These are phyloP conservation scores for Oryza officinalis DNA, from an alignment of 176 grass and related monocot genomes.

Conservation along the genomic window DNA sequence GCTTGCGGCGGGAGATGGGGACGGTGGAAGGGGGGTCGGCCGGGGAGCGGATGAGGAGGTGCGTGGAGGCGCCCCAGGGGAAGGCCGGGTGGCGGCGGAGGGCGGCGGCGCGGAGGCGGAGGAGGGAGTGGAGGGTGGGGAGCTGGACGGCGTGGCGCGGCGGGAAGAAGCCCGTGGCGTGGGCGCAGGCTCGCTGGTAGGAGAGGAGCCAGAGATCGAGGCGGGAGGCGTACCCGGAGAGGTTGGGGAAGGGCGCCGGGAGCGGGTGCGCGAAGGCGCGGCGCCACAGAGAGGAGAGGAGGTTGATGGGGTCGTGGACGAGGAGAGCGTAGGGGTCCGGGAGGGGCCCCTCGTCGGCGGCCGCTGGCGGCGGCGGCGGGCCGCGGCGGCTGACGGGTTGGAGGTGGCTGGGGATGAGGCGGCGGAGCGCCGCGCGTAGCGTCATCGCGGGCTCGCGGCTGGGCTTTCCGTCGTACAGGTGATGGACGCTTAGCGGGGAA, in stretches of 20 bases:
- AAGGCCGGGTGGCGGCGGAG: slow-evolving; percentile 63
- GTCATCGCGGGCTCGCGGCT: background rate
- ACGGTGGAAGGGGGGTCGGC: slow-evolving; percentile 65
- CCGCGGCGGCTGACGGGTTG: background rate
- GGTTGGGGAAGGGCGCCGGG: slow-evolving; percentile 60
- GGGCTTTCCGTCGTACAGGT: slow-evolving; percentile 43
- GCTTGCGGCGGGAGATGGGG: slow-evolving; percentile 74
- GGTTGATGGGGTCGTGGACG: slow-evolving; percentile 74
- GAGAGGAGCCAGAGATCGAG: slow-evolving; percentile 92
- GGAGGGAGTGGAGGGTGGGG: slow-evolving; percentile 74
- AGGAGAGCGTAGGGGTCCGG: slow-evolving; percentile 16
- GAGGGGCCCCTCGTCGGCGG: background rate
- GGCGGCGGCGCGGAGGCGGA: slow-evolving; percentile 52
- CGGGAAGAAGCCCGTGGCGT: slow-evolving; percentile 79
- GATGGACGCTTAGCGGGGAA: background rate
- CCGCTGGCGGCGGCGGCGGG: slow-evolving; percentile 21
- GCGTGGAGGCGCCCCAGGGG: slow-evolving; percentile 75
- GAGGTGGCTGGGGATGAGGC: slow-evolving; percentile 34
- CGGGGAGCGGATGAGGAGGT: slow-evolving; percentile 79
- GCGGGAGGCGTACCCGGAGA: slow-evolving; percentile 83
- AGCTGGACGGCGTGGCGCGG: slow-evolving; percentile 59
- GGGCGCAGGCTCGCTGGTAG: slow-evolving; percentile 84
- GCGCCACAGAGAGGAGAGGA: slow-evolving; percentile 74
- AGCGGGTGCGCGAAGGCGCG: slow-evolving; percentile 65
- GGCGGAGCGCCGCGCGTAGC: slow-evolving; percentile 33